These are phyloP conservation scores for Cucurbita maxima DNA, from an alignment of 306 rosid species.

Conservation along the genomic window DNA sequence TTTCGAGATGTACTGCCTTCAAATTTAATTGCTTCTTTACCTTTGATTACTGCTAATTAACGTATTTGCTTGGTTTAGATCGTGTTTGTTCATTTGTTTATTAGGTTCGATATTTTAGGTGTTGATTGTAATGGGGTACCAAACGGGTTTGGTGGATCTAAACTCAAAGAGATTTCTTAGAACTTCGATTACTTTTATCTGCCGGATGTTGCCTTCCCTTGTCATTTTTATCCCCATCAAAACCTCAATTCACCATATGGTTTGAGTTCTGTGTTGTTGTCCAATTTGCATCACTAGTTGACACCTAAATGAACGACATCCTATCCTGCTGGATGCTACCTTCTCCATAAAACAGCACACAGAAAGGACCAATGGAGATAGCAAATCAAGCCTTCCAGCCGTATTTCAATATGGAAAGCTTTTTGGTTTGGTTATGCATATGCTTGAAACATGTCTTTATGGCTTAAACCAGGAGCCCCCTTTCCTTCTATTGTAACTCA, in stretches of 20 bases:
- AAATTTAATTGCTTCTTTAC: neutral
- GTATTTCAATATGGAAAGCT: neutral
- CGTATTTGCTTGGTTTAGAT: neutral
- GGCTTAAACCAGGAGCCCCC: neutral
- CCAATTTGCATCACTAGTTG: neutral
- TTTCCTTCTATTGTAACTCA: neutral
- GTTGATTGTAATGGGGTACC: constrained; percentile 4
- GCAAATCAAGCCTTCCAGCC: neutral
- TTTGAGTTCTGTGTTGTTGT: neutral
- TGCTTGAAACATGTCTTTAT: neutral
- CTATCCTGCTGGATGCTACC: neutral
- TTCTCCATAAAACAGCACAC: neutral
- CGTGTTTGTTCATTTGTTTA: constrained; percentile 1
- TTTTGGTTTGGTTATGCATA: neutral
- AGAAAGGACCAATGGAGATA: neutral
- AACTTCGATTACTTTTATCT: neutral
- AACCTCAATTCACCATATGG: neutral
- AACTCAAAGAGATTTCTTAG: neutral
- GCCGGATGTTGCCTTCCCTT: neutral
- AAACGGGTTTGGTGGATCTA: constrained; percentile 3
- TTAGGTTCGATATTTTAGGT: neutral
- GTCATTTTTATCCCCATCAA: neutral
- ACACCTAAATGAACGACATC: neutral
- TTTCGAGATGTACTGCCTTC: neutral
- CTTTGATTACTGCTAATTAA: neutral